phyloP scores from a whole-genome alignment of 2,329 filamentous ascomycete genomes.

The Arthrinium puccinioides region DNA sequence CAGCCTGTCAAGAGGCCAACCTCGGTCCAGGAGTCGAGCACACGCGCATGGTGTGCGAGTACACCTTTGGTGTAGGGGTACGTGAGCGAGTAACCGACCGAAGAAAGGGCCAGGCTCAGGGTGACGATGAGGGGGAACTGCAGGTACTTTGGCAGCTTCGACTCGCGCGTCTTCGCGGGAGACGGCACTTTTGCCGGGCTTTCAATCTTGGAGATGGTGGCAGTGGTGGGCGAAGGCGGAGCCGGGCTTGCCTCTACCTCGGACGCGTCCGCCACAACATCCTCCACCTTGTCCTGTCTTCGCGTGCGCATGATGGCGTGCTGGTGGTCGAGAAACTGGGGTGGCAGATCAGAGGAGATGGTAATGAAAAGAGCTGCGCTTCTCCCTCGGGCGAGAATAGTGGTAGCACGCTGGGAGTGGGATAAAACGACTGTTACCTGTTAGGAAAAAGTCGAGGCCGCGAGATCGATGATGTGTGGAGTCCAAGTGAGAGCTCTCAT shows the following conservation, averaged over 20 bases:
- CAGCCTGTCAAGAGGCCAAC: conserved; percentile 46
- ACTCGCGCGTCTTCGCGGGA: conserved; percentile 7
- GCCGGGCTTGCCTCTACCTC: background rate
- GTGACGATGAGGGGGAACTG: conserved; percentile 46
- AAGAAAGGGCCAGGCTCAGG: conserved; percentile 55
- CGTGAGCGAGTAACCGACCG: conserved; percentile 55
- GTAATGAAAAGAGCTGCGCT: too few relatives aligned
- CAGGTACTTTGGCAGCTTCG: conserved; percentile 34
- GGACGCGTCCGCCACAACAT: background rate
- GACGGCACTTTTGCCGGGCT: background rate
- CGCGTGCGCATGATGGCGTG: conserved; percentile 6
- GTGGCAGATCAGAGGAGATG: too few relatives aligned
- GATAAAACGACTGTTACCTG: too few relatives aligned
- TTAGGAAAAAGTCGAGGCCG: too few relatives aligned
- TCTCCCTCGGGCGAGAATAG: too few relatives aligned
- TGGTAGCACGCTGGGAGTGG: too few relatives aligned
- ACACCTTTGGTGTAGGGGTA: conserved; percentile 56
- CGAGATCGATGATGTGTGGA: too few relatives aligned
- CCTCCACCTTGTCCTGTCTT: conserved; percentile 2
- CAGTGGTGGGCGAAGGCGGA: conserved; percentile 1
- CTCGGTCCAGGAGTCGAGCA: conserved; percentile 54
- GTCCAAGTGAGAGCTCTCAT: too few relatives aligned
- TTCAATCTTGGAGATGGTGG: conserved; percentile 2
- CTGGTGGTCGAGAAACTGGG: too few relatives aligned
- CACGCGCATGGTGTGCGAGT: conserved; percentile 59